These are phyloP conservation scores for Pleurotus giganteus DNA, from an alignment of 768 basidiomycete species.

Conservation along the genomic window DNA sequence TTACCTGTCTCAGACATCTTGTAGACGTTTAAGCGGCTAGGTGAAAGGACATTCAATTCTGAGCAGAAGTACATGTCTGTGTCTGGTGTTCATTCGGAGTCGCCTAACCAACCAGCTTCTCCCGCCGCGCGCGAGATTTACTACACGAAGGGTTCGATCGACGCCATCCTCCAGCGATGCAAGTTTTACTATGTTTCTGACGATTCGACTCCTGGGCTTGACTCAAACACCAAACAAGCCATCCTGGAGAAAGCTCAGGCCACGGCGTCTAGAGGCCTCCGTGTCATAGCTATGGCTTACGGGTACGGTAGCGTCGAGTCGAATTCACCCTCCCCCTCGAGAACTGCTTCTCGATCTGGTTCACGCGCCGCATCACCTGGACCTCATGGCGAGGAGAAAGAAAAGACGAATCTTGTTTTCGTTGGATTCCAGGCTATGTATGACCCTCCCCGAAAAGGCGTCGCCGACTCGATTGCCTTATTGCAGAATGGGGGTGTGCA, in stretches of 20 bases:
- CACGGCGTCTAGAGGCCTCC: slow-evolving; percentile 73
- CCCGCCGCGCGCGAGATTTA: slow-evolving; percentile 63
- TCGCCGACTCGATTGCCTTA: slow-evolving; percentile 82
- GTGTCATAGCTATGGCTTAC: slow-evolving; percentile 91
- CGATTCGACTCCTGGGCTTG: slow-evolving; percentile 81
- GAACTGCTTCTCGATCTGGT: slow-evolving; percentile 24
- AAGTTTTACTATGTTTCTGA: slow-evolving; percentile 88
- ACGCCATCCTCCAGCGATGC: slow-evolving; percentile 82
- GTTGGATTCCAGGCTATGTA: slow-evolving; percentile 94
- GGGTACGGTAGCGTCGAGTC: slow-evolving; percentile 52
- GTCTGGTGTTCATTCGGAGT: slow-evolving; percentile 62
- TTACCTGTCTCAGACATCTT: neutral
- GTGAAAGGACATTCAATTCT: slow-evolving; percentile 89
- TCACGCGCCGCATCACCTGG: slow-evolving; percentile 20
- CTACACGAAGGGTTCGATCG: slow-evolving; percentile 92
- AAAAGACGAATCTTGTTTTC: slow-evolving; percentile 70
- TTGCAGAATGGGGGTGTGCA: slow-evolving; percentile 87
- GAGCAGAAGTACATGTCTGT: slow-evolving; percentile 95
- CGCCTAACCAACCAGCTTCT: slow-evolving; percentile 15
- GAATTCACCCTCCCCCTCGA: slow-evolving; percentile 15
- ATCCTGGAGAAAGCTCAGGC: slow-evolving; percentile 71
- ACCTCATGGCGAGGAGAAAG: slow-evolving; percentile 16
- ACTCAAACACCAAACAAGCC: slow-evolving; percentile 61
- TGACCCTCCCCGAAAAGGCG: slow-evolving; percentile 91
- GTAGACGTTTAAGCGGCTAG: slow-evolving; percentile 67